Conservation (phyloP, 345 rosid genomes). For the Leavenworthia alabamica region DNA sequence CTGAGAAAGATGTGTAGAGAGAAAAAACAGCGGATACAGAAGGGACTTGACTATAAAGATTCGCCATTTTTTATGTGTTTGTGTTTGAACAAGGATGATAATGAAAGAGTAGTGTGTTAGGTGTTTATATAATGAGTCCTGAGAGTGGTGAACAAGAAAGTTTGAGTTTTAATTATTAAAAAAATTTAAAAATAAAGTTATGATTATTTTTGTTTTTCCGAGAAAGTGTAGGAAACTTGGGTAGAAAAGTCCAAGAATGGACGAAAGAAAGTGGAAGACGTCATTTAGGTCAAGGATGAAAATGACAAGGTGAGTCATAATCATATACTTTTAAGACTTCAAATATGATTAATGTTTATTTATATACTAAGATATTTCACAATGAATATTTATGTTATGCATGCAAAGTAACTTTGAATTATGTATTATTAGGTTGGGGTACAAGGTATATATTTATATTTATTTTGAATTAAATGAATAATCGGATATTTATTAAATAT, state of each 20-base stretch:
- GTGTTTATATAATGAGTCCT: conserved; percentile 2
- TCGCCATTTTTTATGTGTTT: conserved; percentile 4
- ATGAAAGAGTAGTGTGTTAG: background rate
- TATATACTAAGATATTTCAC: too few relatives aligned
- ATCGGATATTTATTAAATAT: too few relatives aligned
- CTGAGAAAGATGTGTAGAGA: conserved; percentile 30
- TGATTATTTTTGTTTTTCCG: background rate
- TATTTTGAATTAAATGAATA: too few relatives aligned
- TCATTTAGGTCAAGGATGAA: conserved; percentile 19
- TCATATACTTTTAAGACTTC: background rate
- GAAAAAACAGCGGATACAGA: conserved; percentile 29
- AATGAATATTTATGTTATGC: too few relatives aligned
- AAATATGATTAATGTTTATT: too few relatives aligned
- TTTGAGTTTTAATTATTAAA: background rate
- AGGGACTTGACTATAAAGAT: conserved; percentile 24
- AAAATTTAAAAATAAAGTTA: too few relatives aligned
- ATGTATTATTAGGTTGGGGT: too few relatives aligned
- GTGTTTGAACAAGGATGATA: background rate
- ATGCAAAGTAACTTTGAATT: too few relatives aligned
- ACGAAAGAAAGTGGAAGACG: conserved; percentile 26
- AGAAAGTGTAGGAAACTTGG: conserved; percentile 11
- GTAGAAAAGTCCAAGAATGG: conserved; percentile 14
- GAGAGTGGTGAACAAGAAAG: conserved; percentile 12
- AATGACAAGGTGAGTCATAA: conserved; percentile 16
- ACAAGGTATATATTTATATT: too few relatives aligned